Evolutionary conservation across 805 yeast species (phyloP).

Genomic region (Candida suzukii): DNA sequence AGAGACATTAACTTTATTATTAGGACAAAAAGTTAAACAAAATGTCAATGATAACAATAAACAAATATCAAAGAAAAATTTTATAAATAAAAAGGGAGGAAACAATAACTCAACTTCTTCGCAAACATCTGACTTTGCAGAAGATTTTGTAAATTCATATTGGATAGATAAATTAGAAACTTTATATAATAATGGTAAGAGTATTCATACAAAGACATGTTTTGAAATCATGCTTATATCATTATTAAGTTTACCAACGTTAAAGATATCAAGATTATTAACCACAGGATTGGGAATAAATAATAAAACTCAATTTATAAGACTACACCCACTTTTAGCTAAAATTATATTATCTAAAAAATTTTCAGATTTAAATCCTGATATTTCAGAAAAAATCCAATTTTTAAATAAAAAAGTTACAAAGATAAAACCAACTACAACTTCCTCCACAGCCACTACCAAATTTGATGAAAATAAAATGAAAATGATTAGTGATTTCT

Average conservation of each 20-base stretch:
- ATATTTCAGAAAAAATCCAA: constrained; percentile 38
- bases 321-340: constrained; percentile 47
- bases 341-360: constrained; percentile 43
- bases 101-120: neutral
- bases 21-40: constrained; percentile 32
- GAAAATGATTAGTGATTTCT: constrained; percentile 42
- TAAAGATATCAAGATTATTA: constrained; percentile 34
- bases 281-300: constrained; percentile 38
- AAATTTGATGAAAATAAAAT: constrained; percentile 31
- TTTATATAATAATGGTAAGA: constrained; percentile 49
- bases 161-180: constrained; percentile 60
- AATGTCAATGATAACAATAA: constrained; percentile 4
- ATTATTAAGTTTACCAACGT: constrained; percentile 38
- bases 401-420: constrained; percentile 27
- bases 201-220: constrained; percentile 38
- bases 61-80: constrained; percentile 2
- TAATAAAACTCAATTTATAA: constrained; percentile 32
- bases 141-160: constrained; percentile 40
- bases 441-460: neutral
- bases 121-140: constrained; percentile 33
- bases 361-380: constrained; percentile 42
- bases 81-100: constrained; percentile 14
- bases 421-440: neutral
- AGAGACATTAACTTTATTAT: constrained; percentile 34
- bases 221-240: constrained; percentile 47